These are phyloP conservation scores for Cornus suecica DNA, from an alignment of 148 eudicot species.

Conservation along the genomic window DNA sequence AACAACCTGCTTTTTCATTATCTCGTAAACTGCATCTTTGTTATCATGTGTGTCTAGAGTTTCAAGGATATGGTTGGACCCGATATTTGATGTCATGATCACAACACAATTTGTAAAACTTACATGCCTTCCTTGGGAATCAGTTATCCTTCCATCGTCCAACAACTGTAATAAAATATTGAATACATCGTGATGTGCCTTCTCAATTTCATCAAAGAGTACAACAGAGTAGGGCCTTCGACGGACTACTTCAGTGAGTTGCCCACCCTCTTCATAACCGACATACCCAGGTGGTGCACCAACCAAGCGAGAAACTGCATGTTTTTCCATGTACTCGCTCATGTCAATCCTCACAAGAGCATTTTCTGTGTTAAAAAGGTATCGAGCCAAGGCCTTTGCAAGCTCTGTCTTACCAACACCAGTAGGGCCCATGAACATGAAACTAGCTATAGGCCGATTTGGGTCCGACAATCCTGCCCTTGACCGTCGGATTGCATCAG, in stretches of 20 bases:
- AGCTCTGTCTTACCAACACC: conserved; percentile 36
- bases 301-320: conserved; percentile 30
- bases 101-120: conserved; percentile 32
- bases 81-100: conserved; percentile 32
- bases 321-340: conserved; percentile 36
- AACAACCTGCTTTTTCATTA: conserved; percentile 29
- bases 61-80: conserved; percentile 26
- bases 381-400: conserved; percentile 27
- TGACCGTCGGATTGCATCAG: conserved; percentile 29
- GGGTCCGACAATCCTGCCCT: conserved; percentile 31
- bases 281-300: conserved; percentile 34
- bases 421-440: conserved; percentile 37
- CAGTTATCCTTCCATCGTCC: conserved; percentile 35
- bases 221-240: conserved; percentile 34
- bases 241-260: conserved; percentile 26
- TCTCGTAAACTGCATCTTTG: conserved; percentile 23
- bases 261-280: conserved; percentile 37
- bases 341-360: conserved; percentile 33
- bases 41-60: conserved; percentile 16
- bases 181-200: conserved; percentile 33
- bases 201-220: conserved; percentile 36
- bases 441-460: conserved; percentile 32
- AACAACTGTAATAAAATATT: conserved; percentile 28
- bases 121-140: conserved; percentile 27
- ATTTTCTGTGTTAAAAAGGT: conserved; percentile 30